A percentile compares a stretch with the other conserved stretches of the same genome.
Evolutionary conservation across 2,329 filamentous ascomycete genomes (phyloP).

Genomic region (Penicillium palitans): DNA sequence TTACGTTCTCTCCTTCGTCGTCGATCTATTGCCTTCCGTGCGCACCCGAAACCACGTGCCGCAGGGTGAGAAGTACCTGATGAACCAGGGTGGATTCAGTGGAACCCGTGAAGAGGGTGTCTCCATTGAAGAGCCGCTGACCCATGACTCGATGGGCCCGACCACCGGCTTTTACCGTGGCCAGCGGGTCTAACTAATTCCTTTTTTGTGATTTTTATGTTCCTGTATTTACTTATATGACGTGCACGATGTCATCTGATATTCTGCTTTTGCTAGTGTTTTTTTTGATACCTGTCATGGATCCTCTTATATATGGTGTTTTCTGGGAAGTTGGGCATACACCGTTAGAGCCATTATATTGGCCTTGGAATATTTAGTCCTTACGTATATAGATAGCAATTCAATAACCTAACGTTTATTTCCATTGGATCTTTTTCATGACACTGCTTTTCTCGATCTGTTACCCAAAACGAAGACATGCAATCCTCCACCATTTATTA

Average conservation of each 20-base stretch:
- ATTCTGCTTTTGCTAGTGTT: conserved; percentile 1
- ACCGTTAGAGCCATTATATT: background rate
- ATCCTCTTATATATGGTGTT: background rate
- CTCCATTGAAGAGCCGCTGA: conserved; percentile 40
- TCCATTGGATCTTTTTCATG: background rate
- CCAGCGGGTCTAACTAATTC: conserved; percentile 25
- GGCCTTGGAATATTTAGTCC: background rate
- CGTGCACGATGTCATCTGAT: conserved; percentile 9
- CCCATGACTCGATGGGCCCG: conserved; percentile 40
- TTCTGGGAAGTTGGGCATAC: background rate
- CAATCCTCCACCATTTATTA: conserved; percentile 1
- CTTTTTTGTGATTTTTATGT: background rate
- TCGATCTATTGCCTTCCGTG: conserved; percentile 81
- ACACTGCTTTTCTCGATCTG: background rate
- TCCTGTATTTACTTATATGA: conserved; percentile 7
- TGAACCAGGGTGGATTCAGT: conserved; percentile 19
- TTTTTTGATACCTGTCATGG: conserved; percentile 4
- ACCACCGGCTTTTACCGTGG: conserved; percentile 32
- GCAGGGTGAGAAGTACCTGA: conserved; percentile 42
- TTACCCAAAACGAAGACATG: background rate
- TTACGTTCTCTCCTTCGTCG: conserved; percentile 81
- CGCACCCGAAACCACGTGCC: conserved; percentile 56
- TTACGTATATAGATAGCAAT: background rate
- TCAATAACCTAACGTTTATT: background rate
- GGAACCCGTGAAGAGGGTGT: conserved; percentile 13